phyloP scores from a whole-genome alignment of 2,329 filamentous ascomycete species.

The Cercospora berteroae region DNA sequence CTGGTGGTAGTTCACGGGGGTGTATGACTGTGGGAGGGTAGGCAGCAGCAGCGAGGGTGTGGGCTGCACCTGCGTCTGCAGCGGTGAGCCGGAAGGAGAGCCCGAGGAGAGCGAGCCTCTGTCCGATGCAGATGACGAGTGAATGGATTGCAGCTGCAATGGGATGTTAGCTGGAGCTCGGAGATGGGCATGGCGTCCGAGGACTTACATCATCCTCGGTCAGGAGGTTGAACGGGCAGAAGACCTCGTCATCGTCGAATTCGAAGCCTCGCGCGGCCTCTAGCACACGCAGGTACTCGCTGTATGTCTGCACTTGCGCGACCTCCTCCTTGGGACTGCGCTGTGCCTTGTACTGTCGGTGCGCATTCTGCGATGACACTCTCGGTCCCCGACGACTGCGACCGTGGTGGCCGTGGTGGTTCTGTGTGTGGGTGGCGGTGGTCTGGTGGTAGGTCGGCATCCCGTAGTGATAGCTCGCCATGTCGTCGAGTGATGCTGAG shows the following conservation, averaged over 20 bases:
- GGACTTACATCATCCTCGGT: conserved; percentile 82
- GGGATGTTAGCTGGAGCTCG: conserved; percentile 38
- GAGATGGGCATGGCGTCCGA: conserved; percentile 3
- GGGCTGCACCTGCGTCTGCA: conserved; percentile 74
- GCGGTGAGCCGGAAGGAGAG: conserved; percentile 86
- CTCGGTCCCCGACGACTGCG: conserved; percentile 82
- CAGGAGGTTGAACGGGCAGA: conserved; percentile 81
- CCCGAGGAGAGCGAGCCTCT: conserved; percentile 92
- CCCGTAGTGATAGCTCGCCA: conserved; percentile 53
- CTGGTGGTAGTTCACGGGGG: conserved; percentile 60
- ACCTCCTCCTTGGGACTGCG: conserved; percentile 87
- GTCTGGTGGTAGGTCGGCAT: conserved; percentile 50
- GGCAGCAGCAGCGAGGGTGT: conserved; percentile 74
- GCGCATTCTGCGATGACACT: conserved; percentile 76
- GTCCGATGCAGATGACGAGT: conserved; percentile 77
- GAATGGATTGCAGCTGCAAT: conserved; percentile 79
- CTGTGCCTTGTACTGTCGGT: conserved; percentile 76
- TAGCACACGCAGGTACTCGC: conserved; percentile 79
- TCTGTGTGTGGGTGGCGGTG: conserved; percentile 53
- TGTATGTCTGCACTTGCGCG: conserved; percentile 71
- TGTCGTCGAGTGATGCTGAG: conserved; percentile 33
- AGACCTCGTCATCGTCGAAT: conserved; percentile 92
- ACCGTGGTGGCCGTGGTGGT: conserved; percentile 74
- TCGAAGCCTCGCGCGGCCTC: conserved; percentile 93
- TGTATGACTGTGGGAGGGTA: conserved; percentile 46